Evolutionary conservation across 208 protist genomes (phyloP).

Genomic region (Crithidia brevicula): DNA sequence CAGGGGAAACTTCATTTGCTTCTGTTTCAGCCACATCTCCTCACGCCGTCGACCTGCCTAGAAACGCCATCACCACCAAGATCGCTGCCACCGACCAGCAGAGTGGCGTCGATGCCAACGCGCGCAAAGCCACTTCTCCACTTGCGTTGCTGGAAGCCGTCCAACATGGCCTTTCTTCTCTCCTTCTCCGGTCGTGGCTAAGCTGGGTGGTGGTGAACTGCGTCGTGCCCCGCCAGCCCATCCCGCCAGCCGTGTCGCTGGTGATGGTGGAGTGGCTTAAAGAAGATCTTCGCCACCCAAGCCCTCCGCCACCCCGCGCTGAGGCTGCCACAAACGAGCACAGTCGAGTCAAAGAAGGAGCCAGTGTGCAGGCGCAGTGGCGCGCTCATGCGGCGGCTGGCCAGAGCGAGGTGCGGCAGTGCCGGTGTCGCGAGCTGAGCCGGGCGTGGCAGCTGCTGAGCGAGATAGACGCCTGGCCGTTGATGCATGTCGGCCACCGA

Average conservation of each 20-base stretch:
- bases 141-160: background rate
- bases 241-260: constrained; percentile 51
- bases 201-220: constrained; percentile 26
- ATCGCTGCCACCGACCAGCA: too few species aligned
- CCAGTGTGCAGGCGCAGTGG: constrained; percentile 3
- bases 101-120: background rate
- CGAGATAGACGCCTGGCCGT: constrained; percentile 1
- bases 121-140: background rate
- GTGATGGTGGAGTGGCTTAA: constrained; percentile 63
- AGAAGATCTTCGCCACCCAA: constrained; percentile 23
- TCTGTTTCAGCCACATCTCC: too few species aligned
- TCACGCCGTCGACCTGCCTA: too few species aligned
- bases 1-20: too few species aligned
- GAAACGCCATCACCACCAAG: too few species aligned
- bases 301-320: background rate
- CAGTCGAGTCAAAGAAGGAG: background rate
- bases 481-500: constrained; percentile 23
- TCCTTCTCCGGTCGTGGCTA: constrained; percentile 19
- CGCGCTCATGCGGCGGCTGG: constrained; percentile 2
- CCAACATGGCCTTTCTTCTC: constrained; percentile 5
- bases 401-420: constrained; percentile 7
- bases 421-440: constrained; percentile 16
- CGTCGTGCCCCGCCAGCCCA: constrained; percentile 9
- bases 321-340: background rate
- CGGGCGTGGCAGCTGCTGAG: constrained; percentile 23